phyloP scores from a whole-genome alignment of 2,329 filamentous ascomycete genomes.

The Alternaria conjuncta region DNA sequence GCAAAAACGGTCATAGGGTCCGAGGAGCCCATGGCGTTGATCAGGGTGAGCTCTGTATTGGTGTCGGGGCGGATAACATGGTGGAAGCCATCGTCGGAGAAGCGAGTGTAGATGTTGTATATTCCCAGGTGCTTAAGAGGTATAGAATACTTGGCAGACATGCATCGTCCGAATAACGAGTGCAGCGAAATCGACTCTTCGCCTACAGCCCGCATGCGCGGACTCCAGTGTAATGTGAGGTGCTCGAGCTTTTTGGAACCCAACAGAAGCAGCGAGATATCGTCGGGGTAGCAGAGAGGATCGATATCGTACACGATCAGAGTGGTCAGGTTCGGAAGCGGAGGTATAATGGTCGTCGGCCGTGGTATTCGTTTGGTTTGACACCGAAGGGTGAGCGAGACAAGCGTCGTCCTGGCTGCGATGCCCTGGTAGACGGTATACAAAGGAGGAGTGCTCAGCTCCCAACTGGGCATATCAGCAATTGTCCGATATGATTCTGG shows the following conservation, averaged over 20 bases:
- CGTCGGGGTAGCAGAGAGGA: conserved; percentile 69
- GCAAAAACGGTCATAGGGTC: conserved; percentile 59
- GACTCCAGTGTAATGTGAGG: conserved; percentile 65
- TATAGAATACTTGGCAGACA: conserved; percentile 55
- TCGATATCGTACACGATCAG: conserved; percentile 66
- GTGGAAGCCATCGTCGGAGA: conserved; percentile 55
- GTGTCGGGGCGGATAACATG: conserved; percentile 50
- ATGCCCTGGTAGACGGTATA: conserved; percentile 65
- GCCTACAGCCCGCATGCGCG: conserved; percentile 65
- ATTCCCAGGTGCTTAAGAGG: conserved; percentile 59
- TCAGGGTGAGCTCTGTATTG: conserved; percentile 59
- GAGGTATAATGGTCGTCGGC: conserved; percentile 62
- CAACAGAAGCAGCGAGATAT: conserved; percentile 63
- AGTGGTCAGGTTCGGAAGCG: conserved; percentile 61
- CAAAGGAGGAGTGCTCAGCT: conserved; percentile 66
- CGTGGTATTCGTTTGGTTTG: conserved; percentile 63
- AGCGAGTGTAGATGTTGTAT: conserved; percentile 65
- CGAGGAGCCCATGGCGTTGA: conserved; percentile 60
- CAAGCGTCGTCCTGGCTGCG: conserved; percentile 55
- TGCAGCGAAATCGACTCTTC: conserved; percentile 63
- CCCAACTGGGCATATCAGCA: conserved; percentile 57
- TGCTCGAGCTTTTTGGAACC: conserved; percentile 62
- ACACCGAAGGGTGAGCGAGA: conserved; percentile 62
- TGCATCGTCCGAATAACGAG: conserved; percentile 63
- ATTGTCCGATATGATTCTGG: neutral